Evolutionary conservation across 2,329 filamentous ascomycete species (phyloP).

Genomic region (Pyrenochaeta sp.): DNA sequence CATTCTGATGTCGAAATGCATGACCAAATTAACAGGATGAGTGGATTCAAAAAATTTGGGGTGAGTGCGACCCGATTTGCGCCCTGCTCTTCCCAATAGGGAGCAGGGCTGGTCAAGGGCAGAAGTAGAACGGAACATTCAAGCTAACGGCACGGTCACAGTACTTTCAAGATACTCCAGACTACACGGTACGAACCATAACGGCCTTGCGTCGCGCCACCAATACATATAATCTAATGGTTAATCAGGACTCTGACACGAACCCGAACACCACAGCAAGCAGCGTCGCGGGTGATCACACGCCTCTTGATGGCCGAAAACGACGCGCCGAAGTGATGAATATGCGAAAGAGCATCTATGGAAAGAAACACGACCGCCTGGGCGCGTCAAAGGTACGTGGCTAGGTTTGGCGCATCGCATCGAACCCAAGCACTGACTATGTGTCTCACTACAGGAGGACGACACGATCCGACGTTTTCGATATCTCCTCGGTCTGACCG

Average conservation of each 20-base stretch:
- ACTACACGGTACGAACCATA: slow-evolving; percentile 62
- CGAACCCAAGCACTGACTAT: slow-evolving; percentile 14
- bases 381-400: slow-evolving; percentile 85
- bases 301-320: slow-evolving; percentile 77
- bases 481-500: slow-evolving; percentile 92
- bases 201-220: slow-evolving; percentile 1
- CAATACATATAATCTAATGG: slow-evolving; percentile 26
- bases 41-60: slow-evolving; percentile 47
- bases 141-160: slow-evolving; percentile 42
- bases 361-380: slow-evolving; percentile 91
- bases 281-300: slow-evolving; percentile 79
- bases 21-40: slow-evolving; percentile 42
- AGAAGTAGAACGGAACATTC: slow-evolving; percentile 8
- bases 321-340: slow-evolving; percentile 87
- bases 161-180: slow-evolving; percentile 67
- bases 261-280: slow-evolving; percentile 76
- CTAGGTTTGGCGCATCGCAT: slow-evolving; percentile 3
- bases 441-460: slow-evolving; percentile 72
- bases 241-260: slow-evolving; percentile 67
- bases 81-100: slow-evolving; percentile 7
- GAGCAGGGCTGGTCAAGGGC: slow-evolving; percentile 2
- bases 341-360: slow-evolving; percentile 89
- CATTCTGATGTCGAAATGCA: slow-evolving; percentile 52
- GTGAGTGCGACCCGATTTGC: slow-evolving; percentile 31
- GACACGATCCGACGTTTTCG: slow-evolving; percentile 93